Conservation (phyloP, 148 eudicot genomes). For the Talinum fruticosum region DNA sequence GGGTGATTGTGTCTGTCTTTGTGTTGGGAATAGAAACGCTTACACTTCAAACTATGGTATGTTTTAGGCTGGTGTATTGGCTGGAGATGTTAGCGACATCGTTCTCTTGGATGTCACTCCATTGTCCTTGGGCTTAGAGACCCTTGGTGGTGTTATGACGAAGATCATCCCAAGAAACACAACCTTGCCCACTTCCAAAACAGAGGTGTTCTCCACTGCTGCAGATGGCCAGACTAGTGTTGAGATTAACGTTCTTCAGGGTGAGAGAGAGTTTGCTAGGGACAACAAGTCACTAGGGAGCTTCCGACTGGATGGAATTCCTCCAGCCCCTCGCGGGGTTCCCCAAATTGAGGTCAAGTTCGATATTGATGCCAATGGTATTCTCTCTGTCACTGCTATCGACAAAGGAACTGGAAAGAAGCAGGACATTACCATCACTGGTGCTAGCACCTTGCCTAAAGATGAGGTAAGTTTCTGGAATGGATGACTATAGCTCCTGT, state of each 20-base stretch:
- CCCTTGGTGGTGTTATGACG: conserved; percentile 69
- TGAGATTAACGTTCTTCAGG: conserved; percentile 66
- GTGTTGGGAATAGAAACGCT: too few species aligned
- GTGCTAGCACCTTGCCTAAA: conserved; percentile 64
- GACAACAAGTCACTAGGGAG: conserved; percentile 68
- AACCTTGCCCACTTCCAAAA: conserved; percentile 62
- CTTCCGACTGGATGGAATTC: conserved; percentile 67
- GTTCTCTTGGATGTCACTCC: conserved; percentile 66
- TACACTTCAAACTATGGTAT: neutral
- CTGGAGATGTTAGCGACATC: conserved; percentile 66
- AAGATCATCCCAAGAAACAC: conserved; percentile 68
- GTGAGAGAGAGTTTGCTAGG: conserved; percentile 73
- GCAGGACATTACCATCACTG: conserved; percentile 69
- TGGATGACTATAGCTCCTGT: too few species aligned
- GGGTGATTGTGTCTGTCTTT: neutral
- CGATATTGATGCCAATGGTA: conserved; percentile 71
- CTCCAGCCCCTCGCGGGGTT: conserved; percentile 77
- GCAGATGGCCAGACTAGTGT: conserved; percentile 73
- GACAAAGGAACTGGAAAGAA: conserved; percentile 78
- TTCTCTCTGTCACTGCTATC: conserved; percentile 58
- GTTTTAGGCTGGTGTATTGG: conserved; percentile 61
- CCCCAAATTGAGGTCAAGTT: conserved; percentile 70
- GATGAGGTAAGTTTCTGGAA: conserved; percentile 50
- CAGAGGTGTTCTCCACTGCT: conserved; percentile 72
- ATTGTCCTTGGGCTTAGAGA: conserved; percentile 57